Evolutionary conservation across 805 yeast genomes (phyloP), one percentile per base, ranked within the genome.

Genomic region (Citeromyces matritensis): DNA sequence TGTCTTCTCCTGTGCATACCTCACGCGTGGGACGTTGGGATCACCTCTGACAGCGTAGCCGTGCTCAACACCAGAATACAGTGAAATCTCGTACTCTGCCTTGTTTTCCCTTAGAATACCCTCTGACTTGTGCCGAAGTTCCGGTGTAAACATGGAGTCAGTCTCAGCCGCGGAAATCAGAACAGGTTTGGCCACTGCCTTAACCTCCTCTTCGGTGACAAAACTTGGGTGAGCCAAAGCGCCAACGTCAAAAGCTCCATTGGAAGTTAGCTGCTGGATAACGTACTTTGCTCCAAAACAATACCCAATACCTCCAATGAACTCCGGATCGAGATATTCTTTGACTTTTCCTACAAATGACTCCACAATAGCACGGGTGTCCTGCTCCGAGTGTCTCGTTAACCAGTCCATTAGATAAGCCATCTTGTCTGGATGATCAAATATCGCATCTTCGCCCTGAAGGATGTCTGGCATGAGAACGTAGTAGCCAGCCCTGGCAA

Each of bases 141-240:
- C 91, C 0, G 50, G 50, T 3, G 84, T 47, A 65, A 76, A 86
- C 31, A 65, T 56, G 0, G 44, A 32, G 49, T 86, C 96, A 11
- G 39, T 51, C 56, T 81, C 83, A 30, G 94, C 93, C 34, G 81
- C 81, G 13, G 81, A 62, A 40, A 85, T 73, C 39, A 74, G 40
- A 19, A 86, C 28, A 13, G 94, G 94, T 39, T 63, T 69, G 1
- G 43, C 32, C 41, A 86, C 49, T 2, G 57, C 65, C 32, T 60
- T 67, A 30, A 83, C 62, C 45, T 80, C 93, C 25, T 72, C 85
- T 23, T 64, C 62, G 9, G 62, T 37, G 10, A 81, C 74, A 37
- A 77, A 65, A 3, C 93, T 77, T 5, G 96, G 95, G 53, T 86
- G 96, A 6, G 91, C 91, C 39, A 70, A 53, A 10, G 88, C 93